These are phyloP conservation scores for Cercophora scortea DNA, from an alignment of 495 filamentous ascomycete genomes.

Conservation along the genomic window DNA sequence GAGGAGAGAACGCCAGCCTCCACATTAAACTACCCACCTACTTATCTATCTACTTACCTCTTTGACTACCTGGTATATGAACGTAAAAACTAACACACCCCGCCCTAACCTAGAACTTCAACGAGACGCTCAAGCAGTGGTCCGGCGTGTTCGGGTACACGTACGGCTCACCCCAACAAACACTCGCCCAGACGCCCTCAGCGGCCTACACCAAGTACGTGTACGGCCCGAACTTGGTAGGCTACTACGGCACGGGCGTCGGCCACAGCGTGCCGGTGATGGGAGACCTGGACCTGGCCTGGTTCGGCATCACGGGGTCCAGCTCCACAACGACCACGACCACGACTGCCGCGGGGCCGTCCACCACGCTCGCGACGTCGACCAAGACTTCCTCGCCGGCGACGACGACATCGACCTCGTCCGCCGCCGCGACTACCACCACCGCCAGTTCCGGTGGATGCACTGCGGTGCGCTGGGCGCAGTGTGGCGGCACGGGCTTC, in stretches of 20 bases:
- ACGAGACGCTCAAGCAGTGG: constrained; percentile 49
- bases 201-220: constrained; percentile 35
- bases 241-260: constrained; percentile 26
- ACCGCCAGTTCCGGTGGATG: constrained; percentile 21
- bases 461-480: constrained; percentile 19
- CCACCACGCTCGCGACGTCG: constrained; percentile 1
- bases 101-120: constrained; percentile 22
- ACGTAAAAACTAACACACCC: not conserved
- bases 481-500: constrained; percentile 41
- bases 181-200: constrained; percentile 19
- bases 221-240: constrained; percentile 37
- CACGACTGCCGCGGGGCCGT: not conserved
- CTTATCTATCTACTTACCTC: not conserved
- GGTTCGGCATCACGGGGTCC: constrained; percentile 23
- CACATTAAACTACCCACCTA: not conserved
- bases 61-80: not conserved
- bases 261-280: constrained; percentile 25
- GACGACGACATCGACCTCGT: constrained; percentile 12
- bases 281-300: constrained; percentile 22
- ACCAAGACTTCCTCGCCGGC: constrained; percentile 1
- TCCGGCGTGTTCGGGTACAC: constrained; percentile 36
- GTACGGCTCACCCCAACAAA: constrained; percentile 22
- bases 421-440: constrained; percentile 15
- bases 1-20: too few relatives aligned
- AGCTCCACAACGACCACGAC: constrained; percentile 3